Evolutionary conservation across 106 monocot species (phyloP).

Genomic region (Platanthera zijinensis): DNA sequence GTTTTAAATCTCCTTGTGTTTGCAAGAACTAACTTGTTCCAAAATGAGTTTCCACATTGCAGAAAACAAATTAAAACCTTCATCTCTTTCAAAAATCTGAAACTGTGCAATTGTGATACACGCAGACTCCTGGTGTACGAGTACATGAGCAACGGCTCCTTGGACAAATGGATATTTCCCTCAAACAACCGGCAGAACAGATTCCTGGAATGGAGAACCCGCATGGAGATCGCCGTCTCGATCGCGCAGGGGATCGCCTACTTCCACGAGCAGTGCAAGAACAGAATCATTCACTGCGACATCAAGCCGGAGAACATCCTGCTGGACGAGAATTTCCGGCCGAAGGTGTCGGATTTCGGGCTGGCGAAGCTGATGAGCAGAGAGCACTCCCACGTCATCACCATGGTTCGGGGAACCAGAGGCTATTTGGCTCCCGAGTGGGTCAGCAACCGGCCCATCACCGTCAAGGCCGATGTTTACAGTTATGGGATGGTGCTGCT

Average conservation of each 20-base stretch:
- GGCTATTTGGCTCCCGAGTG: conserved; percentile 72
- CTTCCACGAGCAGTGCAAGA: conserved; percentile 58
- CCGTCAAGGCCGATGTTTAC: conserved; percentile 62
- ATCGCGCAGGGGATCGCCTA: conserved; percentile 54
- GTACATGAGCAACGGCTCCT: conserved; percentile 54
- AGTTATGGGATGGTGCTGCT: conserved; percentile 65
- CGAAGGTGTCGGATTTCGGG: conserved; percentile 64
- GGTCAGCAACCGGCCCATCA: conserved; percentile 50
- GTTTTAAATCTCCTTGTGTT: too few relatives aligned
- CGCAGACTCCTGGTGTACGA: conserved; percentile 52
- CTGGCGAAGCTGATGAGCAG: conserved; percentile 51
- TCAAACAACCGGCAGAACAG: conserved; percentile 1
- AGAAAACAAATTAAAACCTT: too few relatives aligned
- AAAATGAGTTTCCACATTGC: too few relatives aligned
- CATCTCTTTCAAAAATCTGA: neutral
- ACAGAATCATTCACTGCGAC: conserved; percentile 65
- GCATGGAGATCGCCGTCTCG: conserved; percentile 36
- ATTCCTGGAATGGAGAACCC: conserved; percentile 32
- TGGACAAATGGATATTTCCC: conserved; percentile 48
- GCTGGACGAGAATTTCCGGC: conserved; percentile 27
- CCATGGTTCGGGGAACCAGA: conserved; percentile 57
- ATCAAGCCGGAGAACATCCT: conserved; percentile 77
- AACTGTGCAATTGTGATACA: neutral
- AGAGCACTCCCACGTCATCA: conserved; percentile 44
- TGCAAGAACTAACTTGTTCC: too few relatives aligned